Evolutionary conservation across 805 yeast species (phyloP).

Genomic region (Candida ficus): DNA sequence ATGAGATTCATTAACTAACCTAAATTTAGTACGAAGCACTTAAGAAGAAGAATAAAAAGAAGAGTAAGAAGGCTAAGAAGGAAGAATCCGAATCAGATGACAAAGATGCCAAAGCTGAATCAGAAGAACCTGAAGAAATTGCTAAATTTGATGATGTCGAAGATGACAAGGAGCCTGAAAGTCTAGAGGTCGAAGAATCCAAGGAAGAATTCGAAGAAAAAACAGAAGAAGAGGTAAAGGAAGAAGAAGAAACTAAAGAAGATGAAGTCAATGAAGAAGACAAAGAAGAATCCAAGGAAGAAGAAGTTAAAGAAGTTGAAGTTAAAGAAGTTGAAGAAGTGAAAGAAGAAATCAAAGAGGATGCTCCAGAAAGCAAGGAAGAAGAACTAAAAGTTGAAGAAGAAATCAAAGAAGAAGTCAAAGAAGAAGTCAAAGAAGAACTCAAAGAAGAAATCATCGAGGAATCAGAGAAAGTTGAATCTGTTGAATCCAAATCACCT

Average conservation of each 20-base stretch:
- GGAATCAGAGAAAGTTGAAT: neutral
- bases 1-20: neutral
- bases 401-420: slow-evolving; percentile 7
- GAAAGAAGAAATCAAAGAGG: neutral
- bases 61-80: slow-evolving; percentile 35
- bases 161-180: slow-evolving; percentile 7
- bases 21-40: slow-evolving; percentile 50
- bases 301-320: neutral
- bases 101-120: slow-evolving; percentile 6
- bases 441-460: slow-evolving; percentile 1
- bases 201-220: slow-evolving; percentile 2
- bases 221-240: slow-evolving; percentile 3
- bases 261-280: slow-evolving; percentile 7
- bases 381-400: neutral
- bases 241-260: slow-evolving; percentile 6
- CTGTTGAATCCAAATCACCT: too few species aligned
- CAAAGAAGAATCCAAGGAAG: slow-evolving; percentile 6
- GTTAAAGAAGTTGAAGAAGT: neutral
- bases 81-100: slow-evolving; percentile 15
- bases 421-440: slow-evolving; percentile 1
- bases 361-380: neutral
- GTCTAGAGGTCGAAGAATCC: slow-evolving; percentile 8
- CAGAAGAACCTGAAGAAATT: slow-evolving; percentile 5
- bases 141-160: too few species aligned
- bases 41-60: slow-evolving; percentile 53